phyloP scores from a whole-genome alignment of 345 rosid species.

The Euphorbia lathyris region DNA sequence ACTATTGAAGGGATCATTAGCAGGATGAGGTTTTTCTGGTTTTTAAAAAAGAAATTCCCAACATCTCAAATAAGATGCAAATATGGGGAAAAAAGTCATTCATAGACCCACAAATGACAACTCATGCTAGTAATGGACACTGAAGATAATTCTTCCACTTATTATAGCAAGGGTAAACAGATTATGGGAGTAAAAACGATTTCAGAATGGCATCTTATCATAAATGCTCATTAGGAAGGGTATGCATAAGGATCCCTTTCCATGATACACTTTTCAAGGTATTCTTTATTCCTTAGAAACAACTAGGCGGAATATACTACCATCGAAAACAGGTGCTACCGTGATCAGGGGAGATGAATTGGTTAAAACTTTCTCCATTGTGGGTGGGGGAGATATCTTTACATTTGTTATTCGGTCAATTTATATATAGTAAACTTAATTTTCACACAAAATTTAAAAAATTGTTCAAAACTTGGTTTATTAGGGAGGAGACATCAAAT shows the following conservation, averaged over 20 bases:
- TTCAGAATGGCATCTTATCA: background rate
- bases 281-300: background rate
- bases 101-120: background rate
- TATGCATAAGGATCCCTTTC: background rate
- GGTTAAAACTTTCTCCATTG: background rate
- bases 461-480: background rate
- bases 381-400: background rate
- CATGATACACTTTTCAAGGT: background rate
- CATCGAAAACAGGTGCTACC: background rate
- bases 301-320: background rate
- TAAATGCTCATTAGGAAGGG: background rate
- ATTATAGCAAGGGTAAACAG: background rate
- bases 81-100: background rate
- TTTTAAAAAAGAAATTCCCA: background rate
- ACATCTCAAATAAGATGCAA: background rate
- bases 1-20: background rate
- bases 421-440: background rate
- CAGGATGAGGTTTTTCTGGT: background rate
- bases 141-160: background rate
- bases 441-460: background rate
- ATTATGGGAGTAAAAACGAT: background rate
- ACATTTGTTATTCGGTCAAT: background rate
- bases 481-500: background rate
- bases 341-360: background rate
- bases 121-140: background rate